Base-by-base conservation (phyloP, 2,329 filamentous ascomycete species). In the Botrytis squamosa region DNA sequence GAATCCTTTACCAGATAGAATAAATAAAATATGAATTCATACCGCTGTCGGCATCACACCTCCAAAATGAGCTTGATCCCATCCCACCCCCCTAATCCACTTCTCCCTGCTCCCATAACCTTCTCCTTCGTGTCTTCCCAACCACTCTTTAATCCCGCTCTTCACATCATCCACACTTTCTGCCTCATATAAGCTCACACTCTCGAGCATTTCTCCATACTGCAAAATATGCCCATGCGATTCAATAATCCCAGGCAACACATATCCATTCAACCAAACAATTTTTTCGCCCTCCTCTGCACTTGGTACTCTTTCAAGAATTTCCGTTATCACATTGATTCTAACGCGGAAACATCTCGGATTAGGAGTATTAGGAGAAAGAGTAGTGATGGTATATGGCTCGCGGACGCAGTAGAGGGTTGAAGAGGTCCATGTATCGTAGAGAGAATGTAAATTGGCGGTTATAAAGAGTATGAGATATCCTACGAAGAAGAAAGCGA, bases 201-300 rank as follows among this genome's bases (percentile, higher is more conserved):
- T 90, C 77, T 90, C 87, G 55, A 92, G 82, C 78, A 91, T 90
- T 81, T 92, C 90, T 69, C 89, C 91, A 79, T 91, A 92, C 77
- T 88, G 86, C 29, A 90, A 80, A 66, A 93, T 82, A 79, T 93
- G 91, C 0, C 89, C 91, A 80, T 93, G 91, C 0, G 90, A 90
- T 76, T 93, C 91, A 88, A 90, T 92, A 2, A 93, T 83, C 0
- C 91, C 91, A 0, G 91, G 91, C 40, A 92, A 87, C 2, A 87
- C 90, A 76, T 88, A 85, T 0, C 89, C 89, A 8, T 81, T 76
- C 20, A 83, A 77, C 36, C 81, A 82, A 25, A 80, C 79, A 29
- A 80, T 78, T 22, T 72, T 72, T 40, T 68, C 49, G 7, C 79
- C 77, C 36, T 80, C 77, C 0, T 79, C 80, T 14, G 79, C 77